Evolutionary conservation across 1,284 basidiomycete genomes (phyloP), one percentile per base, ranked within the genome.

Genomic region (Rhodotorula sp.): DNA sequence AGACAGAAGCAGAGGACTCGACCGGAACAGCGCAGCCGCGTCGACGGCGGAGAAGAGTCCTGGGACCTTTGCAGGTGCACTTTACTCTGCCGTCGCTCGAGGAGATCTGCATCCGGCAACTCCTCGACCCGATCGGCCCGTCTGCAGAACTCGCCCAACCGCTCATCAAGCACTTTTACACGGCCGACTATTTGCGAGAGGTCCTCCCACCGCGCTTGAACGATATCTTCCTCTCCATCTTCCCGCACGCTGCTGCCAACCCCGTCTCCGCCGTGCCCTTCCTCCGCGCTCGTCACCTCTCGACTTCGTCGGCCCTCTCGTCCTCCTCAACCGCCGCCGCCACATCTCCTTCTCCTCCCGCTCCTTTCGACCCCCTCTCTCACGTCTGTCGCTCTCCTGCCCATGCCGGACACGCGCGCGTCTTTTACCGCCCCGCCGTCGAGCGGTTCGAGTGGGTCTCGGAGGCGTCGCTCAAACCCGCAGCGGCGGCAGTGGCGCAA

Each of bases 401-500:
- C 6, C 74, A 73, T 61, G 28, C 48, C 2, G 60, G n/a, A 43
- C 61, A 68, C 19, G 71, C 68, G 28, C 57, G 57, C 16, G 55
- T 71, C 2, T 78, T 74, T 60, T 65, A 63, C 55, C 15, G 49
- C 7, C 74, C 64, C n/a, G 76, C 76, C 14, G 73, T 76, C 23
- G 71, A 73, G 64, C 67, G 76, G 4, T n/a, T 77, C 43, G 77
- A 78, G 57, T 78, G 77, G 77, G 71, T 76, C 19, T 56, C 67
- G 18, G 70, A 74, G 57, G 56, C 65, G 28, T 23, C 23, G 19
- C 45, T 76, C 12, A 65, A 61, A 54, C 63, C 59, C 28, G 60
- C 55, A 38, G 12, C 38, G 50, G 34, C 12, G 59, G 18, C 23
- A 18, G 58, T 26, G 4, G 26, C 64, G 48, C 49, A 48, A 56